Evolutionary conservation across 2,329 filamentous ascomycete genomes (phyloP).

Genomic region (Monosporascus sp.): DNA sequence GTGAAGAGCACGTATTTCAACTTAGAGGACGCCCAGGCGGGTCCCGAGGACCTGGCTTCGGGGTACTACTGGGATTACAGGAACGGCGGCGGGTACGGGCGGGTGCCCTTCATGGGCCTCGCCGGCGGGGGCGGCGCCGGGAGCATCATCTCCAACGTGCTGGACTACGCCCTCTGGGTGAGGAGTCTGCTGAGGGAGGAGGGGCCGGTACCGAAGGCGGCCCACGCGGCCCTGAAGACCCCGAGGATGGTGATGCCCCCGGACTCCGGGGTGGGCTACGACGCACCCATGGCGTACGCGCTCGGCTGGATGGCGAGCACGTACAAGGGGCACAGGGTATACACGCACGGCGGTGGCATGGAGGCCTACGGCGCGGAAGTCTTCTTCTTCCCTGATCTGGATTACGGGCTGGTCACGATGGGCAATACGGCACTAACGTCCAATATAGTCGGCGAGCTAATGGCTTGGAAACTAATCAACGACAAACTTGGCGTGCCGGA

Average conservation of each 20-base stretch:
- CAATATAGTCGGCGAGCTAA: slow-evolving; percentile 26
- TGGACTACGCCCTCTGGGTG: slow-evolving; percentile 49
- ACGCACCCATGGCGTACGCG: slow-evolving; percentile 33
- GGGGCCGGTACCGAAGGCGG: slow-evolving; percentile 28
- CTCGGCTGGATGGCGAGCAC: slow-evolving; percentile 34
- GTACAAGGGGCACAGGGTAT: slow-evolving; percentile 38
- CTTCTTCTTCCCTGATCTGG: slow-evolving; percentile 38
- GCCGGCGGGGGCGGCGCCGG: slow-evolving; percentile 34
- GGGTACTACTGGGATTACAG: slow-evolving; percentile 36
- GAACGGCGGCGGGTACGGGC: slow-evolving; percentile 9
- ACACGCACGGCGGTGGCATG: slow-evolving; percentile 38
- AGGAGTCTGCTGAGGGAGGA: slow-evolving; percentile 37
- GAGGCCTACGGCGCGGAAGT: slow-evolving; percentile 39
- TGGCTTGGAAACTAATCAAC: slow-evolving; percentile 36
- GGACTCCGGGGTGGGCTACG: slow-evolving; percentile 16
- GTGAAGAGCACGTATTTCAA: slow-evolving; percentile 34
- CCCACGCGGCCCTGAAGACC: slow-evolving; percentile 27
- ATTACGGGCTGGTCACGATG: slow-evolving; percentile 38
- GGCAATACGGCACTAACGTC: slow-evolving; percentile 39
- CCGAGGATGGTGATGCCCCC: slow-evolving; percentile 24
- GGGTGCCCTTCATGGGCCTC: slow-evolving; percentile 22
- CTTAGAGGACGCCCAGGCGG: slow-evolving; percentile 24
- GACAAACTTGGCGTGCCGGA: slow-evolving; percentile 31
- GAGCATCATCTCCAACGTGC: slow-evolving; percentile 38
- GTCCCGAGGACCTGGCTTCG: slow-evolving; percentile 30